A percentile compares a stretch with the other conserved stretches of the same genome.
phyloP scores from a whole-genome alignment of 2,329 filamentous ascomycete species.

The Aspergillus fijiensis region DNA sequence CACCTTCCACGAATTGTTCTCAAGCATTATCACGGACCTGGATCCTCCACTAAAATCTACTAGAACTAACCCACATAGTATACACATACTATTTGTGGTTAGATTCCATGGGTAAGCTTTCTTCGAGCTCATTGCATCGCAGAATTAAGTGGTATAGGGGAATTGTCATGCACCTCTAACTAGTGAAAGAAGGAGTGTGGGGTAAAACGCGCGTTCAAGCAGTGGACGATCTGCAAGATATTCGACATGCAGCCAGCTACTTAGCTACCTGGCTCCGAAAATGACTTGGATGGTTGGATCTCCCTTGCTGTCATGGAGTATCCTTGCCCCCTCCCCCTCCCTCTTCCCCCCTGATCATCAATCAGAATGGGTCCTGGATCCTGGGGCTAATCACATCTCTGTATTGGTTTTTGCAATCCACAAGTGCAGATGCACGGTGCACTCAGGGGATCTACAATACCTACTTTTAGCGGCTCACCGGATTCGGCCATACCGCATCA shows the following conservation, averaged over 20 bases:
- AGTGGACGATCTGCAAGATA: neutral
- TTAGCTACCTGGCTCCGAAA: neutral
- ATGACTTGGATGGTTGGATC: neutral
- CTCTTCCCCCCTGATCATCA: slow-evolving; percentile 9
- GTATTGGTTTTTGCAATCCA: neutral
- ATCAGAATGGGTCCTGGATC: neutral
- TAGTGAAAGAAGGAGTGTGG: neutral
- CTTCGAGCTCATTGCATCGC: neutral
- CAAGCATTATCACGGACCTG: too few species aligned
- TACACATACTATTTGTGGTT: neutral
- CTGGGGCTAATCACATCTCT: neutral
- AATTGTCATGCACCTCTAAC: neutral
- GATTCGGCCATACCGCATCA: slow-evolving; percentile 1
- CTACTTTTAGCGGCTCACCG: neutral
- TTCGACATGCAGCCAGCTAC: neutral
- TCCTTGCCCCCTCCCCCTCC: neutral
- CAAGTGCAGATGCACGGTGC: neutral
- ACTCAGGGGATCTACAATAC: neutral
- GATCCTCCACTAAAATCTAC: neutral
- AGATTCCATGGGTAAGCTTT: neutral
- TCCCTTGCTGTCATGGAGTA: neutral
- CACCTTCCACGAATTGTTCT: too few species aligned
- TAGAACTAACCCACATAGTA: neutral
- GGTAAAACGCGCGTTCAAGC: neutral
- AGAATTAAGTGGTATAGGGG: neutral